Conservation (phyloP, 345 rosid species). For the Bruguiera gymnorhiza region DNA sequence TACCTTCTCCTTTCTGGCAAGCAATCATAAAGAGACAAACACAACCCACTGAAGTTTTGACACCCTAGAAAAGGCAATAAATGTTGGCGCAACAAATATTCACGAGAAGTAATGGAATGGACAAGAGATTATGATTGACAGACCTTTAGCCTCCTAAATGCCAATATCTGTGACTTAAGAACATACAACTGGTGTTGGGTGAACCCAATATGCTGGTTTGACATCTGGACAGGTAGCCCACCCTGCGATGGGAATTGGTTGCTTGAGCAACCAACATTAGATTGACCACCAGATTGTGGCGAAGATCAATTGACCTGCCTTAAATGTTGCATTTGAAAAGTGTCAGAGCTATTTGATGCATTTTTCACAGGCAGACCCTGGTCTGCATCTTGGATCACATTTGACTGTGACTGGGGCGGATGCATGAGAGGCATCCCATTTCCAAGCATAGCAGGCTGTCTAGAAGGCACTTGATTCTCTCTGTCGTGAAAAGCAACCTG, state of each 20-base stretch:
- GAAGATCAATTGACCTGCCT: slow-evolving; percentile 62
- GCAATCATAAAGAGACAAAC: slow-evolving; percentile 20
- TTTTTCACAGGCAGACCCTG: slow-evolving; percentile 53
- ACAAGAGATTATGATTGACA: slow-evolving; percentile 18
- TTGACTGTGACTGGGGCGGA: slow-evolving; percentile 59
- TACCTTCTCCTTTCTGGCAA: slow-evolving; percentile 89
- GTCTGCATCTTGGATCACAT: slow-evolving; percentile 47
- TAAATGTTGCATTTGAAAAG: slow-evolving; percentile 55
- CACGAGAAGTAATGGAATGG: neutral
- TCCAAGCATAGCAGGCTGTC: slow-evolving; percentile 47
- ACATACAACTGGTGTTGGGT: slow-evolving; percentile 94
- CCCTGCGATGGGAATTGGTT: slow-evolving; percentile 43
- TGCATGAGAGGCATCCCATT: slow-evolving; percentile 66
- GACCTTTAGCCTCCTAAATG: slow-evolving; percentile 95
- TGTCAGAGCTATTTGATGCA: slow-evolving; percentile 46
- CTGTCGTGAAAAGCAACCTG: slow-evolving; percentile 57
- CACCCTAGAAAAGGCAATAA: neutral
- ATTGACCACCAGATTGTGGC: slow-evolving; percentile 47
- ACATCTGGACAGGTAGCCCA: slow-evolving; percentile 50
- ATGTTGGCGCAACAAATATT: neutral
- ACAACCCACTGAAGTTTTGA: neutral
- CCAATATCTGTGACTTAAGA: slow-evolving; percentile 95
- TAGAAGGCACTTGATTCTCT: slow-evolving; percentile 59
- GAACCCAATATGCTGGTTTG: slow-evolving; percentile 64
- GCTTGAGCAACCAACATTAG: slow-evolving; percentile 45